Base-by-base conservation (phyloP, 371 early-diverging fungal genomes). In the Rhizopus arrhizus region DNA sequence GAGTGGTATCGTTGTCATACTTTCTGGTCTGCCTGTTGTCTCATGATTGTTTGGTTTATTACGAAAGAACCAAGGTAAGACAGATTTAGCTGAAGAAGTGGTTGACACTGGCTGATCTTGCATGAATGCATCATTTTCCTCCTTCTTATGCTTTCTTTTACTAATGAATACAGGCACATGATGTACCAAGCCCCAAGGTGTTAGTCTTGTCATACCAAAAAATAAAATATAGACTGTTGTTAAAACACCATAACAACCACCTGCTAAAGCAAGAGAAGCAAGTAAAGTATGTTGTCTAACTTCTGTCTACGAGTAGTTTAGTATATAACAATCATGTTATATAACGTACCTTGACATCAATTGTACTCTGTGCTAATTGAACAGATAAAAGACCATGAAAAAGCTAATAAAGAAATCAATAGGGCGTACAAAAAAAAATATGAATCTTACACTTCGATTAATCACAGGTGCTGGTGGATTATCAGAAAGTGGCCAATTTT, bases 131-230 rank as follows among this genome's bases (percentile, higher is more conserved):
- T 48, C 48, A 29, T 48, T 15, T 5, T 29, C 31, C 4, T 29
- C 48, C 38, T 56, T 45, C 8, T 45, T 42, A 0, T 61, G 59
- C 12, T 53, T 67, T 38, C 49, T 48, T 3, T 62, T 66, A 10
- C 58, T 61, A 28, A 67, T 57, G 15, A 65, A 60, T 0, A 67
- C 58, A 0, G 78, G 73, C 10, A 75, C 54, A 34, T 70, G 75
- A 47, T 78, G 73, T 0, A 69, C 73, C 11, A 71, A 28, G 4
- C 78, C 78, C 68, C 73, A 78, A 7, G 78, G 78, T 16, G 75
- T 65, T 16, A 72, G n/a, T 46, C 78, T 46, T 0, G 71, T 68
- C 78, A 78, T 78, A 8, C 78, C 78, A 43, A 78, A 78, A 5
- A 78, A 52, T 8, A 78, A 12, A 46, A 74, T 73, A 38, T 78